Conservation (phyloP, 805 yeast species). For the Nakazawaea peltata region DNA sequence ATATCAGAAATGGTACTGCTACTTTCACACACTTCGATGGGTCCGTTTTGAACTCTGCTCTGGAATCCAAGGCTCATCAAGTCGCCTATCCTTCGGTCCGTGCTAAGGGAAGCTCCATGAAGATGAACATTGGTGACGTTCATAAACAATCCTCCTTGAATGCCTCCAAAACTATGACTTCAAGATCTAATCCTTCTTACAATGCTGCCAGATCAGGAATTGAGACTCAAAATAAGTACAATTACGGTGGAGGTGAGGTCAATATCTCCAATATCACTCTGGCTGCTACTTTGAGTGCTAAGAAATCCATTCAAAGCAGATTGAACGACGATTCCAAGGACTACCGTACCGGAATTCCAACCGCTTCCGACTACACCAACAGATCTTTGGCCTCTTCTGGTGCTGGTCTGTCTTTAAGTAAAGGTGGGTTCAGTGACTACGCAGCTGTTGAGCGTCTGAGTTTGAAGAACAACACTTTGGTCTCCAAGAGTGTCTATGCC, state of each 20-base stretch:
- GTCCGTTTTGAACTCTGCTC: constrained; percentile 12
- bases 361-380: constrained; percentile 34
- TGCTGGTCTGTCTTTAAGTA: constrained; percentile 45
- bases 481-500: constrained; percentile 35
- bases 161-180: constrained; percentile 35
- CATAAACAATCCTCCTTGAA: constrained; percentile 24
- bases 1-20: constrained; percentile 29
- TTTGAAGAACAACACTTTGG: constrained; percentile 26
- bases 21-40: constrained; percentile 21
- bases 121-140: constrained; percentile 21
- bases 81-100: constrained; percentile 13
- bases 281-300: constrained; percentile 35
- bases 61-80: constrained; percentile 10
- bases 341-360: constrained; percentile 28
- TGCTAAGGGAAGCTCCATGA: constrained; percentile 20
- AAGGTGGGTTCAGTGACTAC: constrained; percentile 32
- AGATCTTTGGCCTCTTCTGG: constrained; percentile 45
- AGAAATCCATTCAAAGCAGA: constrained; percentile 20
- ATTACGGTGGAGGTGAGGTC: constrained; percentile 35
- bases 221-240: constrained; percentile 17
- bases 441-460: constrained; percentile 35
- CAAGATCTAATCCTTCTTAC: constrained; percentile 33
- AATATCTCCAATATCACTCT: constrained; percentile 44
- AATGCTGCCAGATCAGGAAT: constrained; percentile 24
- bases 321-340: constrained; percentile 18